phyloP scores from a whole-genome alignment of 169 alveolate genomes.

The Plasmodium vivax region DNA sequence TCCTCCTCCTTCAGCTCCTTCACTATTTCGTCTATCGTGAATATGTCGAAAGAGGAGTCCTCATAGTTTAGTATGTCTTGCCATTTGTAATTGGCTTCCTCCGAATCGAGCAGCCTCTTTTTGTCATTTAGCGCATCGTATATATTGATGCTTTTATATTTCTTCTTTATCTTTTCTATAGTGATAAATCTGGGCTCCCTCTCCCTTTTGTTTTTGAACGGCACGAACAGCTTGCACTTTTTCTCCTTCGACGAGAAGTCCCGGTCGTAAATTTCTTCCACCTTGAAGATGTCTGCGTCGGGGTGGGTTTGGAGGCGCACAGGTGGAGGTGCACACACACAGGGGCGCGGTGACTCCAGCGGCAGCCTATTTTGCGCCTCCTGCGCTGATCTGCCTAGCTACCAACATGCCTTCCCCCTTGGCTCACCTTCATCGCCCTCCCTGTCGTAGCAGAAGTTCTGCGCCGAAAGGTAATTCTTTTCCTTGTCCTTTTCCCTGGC shows the following conservation, averaged over 20 bases:
- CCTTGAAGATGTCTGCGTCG: conserved; percentile 39
- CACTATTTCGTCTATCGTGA: conserved; percentile 66
- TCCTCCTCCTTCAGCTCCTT: conserved; percentile 67
- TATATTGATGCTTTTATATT: conserved; percentile 64
- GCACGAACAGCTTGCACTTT: conserved; percentile 67
- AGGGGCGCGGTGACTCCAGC: background rate
- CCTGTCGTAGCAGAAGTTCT: conserved; percentile 28
- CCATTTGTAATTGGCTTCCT: conserved; percentile 58
- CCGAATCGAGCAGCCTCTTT: conserved; percentile 34
- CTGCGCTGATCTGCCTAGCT: background rate
- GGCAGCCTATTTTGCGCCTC: background rate
- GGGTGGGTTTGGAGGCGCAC: background rate
- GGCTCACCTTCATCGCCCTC: conserved; percentile 36
- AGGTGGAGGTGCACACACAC: background rate
- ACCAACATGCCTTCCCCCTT: background rate
- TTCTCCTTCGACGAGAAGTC: conserved; percentile 72
- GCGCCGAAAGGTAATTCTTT: conserved; percentile 54
- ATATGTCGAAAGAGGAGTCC: conserved; percentile 67
- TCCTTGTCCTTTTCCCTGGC: conserved; percentile 22
- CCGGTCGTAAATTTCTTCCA: conserved; percentile 40
- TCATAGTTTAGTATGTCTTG: conserved; percentile 71
- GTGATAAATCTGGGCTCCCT: conserved; percentile 71
- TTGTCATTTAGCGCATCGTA: conserved; percentile 62
- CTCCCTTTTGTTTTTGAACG: conserved; percentile 52
- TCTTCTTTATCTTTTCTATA: conserved; percentile 64